Conservation (phyloP, 805 yeast species). For the Metschnikowia continentalis region DNA sequence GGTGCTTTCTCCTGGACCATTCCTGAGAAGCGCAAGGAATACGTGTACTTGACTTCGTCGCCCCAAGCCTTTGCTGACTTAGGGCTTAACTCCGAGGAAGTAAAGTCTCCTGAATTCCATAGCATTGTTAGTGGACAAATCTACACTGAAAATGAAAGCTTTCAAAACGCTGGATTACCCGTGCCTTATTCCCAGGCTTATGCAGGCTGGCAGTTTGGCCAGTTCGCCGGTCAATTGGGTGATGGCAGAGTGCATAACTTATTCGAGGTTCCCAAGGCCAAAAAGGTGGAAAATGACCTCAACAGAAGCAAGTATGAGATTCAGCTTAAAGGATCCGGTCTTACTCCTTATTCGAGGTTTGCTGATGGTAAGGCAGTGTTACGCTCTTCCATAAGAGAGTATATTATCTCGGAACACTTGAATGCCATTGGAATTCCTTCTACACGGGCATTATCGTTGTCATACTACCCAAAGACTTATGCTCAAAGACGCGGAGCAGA, state of each 20-base stretch:
- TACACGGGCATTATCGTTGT: slow-evolving; percentile 74
- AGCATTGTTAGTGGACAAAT: slow-evolving; percentile 59
- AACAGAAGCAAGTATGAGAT: slow-evolving; percentile 51
- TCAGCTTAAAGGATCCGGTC: slow-evolving; percentile 89
- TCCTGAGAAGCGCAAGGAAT: slow-evolving; percentile 58
- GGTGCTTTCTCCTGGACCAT: slow-evolving; percentile 72
- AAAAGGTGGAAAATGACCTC: background rate
- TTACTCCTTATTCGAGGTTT: slow-evolving; percentile 87
- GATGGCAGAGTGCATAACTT: slow-evolving; percentile 88
- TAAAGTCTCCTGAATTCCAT: slow-evolving; percentile 43
- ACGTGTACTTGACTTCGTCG: slow-evolving; percentile 55
- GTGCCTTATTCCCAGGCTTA: slow-evolving; percentile 88
- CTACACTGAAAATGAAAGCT: slow-evolving; percentile 22
- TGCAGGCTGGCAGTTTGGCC: slow-evolving; percentile 96
- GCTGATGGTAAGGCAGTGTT: slow-evolving; percentile 96
- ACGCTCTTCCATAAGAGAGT: slow-evolving; percentile 84
- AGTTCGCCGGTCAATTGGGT: slow-evolving; percentile 95
- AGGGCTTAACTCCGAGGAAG: slow-evolving; percentile 43
- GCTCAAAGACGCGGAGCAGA: slow-evolving; percentile 75
- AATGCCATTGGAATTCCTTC: slow-evolving; percentile 81
- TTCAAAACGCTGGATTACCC: slow-evolving; percentile 26
- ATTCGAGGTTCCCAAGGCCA: slow-evolving; percentile 56
- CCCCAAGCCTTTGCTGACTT: slow-evolving; percentile 58
- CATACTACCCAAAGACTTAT: slow-evolving; percentile 65
- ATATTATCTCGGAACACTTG: slow-evolving; percentile 76